Evolutionary conservation across 139 green algal species (phyloP).

Genomic region (Diplosphaera chodatii): DNA sequence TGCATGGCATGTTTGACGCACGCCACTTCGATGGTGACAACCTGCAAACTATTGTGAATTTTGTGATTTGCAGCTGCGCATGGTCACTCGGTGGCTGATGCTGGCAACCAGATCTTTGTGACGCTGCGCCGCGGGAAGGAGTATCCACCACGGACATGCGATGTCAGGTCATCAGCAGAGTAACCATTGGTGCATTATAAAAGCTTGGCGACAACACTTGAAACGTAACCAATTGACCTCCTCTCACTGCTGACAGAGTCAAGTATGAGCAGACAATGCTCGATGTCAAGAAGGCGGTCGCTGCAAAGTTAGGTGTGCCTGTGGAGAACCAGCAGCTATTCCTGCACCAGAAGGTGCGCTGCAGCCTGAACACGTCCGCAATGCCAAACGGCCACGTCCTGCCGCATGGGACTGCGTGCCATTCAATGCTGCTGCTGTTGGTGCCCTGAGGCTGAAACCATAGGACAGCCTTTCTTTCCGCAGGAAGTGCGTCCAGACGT

Average conservation of each 20-base stretch:
- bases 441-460: too few relatives aligned
- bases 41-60: too few relatives aligned
- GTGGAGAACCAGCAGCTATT: slow-evolving; percentile 63
- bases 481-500: not conserved
- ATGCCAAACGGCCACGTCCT: too few relatives aligned
- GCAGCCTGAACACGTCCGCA: too few relatives aligned
- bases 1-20: too few relatives aligned
- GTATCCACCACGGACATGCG: slow-evolving; percentile 46
- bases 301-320: slow-evolving; percentile 39
- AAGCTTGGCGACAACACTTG: too few relatives aligned
- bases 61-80: slow-evolving; percentile 18
- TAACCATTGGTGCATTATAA: too few relatives aligned
- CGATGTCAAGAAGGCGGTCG: slow-evolving; percentile 44
- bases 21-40: too few relatives aligned
- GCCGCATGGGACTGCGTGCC: too few relatives aligned
- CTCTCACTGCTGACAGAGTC: slow-evolving; percentile 25
- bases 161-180: slow-evolving; percentile 40
- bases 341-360: slow-evolving; percentile 48
- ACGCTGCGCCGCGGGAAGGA: slow-evolving; percentile 36
- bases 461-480: not conserved
- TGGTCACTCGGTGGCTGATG: slow-evolving; percentile 6
- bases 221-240: too few relatives aligned
- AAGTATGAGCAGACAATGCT: slow-evolving; percentile 68
- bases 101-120: slow-evolving; percentile 53
- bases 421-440: too few relatives aligned